These are phyloP conservation scores for Trapa bicornis DNA, from an alignment of 345 rosid genomes.

Conservation along the genomic window DNA sequence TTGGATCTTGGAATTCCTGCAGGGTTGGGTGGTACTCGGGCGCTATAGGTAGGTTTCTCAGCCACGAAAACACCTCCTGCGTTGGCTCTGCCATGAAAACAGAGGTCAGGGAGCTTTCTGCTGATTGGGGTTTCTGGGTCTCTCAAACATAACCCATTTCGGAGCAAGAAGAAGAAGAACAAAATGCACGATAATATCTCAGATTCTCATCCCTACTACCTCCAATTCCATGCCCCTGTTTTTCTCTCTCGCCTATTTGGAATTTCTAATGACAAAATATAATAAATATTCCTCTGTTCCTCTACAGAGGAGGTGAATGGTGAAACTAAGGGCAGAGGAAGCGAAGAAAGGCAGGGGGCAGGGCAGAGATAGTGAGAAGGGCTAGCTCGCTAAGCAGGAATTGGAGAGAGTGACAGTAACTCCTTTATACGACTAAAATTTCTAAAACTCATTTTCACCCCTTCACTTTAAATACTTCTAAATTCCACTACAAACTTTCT, in stretches of 20 bases:
- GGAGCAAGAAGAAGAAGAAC: neutral
- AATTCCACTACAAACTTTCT: too few species aligned
- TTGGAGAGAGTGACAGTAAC: conserved; percentile 11
- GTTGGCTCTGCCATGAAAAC: conserved; percentile 23
- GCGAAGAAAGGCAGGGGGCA: conserved; percentile 6
- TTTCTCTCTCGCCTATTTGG: neutral
- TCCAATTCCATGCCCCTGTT: neutral
- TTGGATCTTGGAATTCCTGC: conserved; percentile 98
- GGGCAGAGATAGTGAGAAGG: too few species aligned
- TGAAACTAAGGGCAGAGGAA: conserved; percentile 24
- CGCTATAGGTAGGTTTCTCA: conserved; percentile 72
- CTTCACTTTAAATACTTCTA: too few species aligned
- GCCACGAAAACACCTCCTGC: conserved; percentile 75
- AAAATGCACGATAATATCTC: neutral
- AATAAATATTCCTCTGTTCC: conserved; percentile 12
- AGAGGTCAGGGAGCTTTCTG: neutral
- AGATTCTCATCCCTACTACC: conserved; percentile 7
- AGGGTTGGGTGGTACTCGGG: conserved; percentile 84
- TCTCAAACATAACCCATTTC: conserved; percentile 7
- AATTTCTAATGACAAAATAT: neutral
- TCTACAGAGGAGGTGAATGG: conserved; percentile 23
- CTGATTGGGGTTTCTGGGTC: conserved; percentile 4
- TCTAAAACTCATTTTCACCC: too few species aligned
- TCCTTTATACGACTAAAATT: too few species aligned
- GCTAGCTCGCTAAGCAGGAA: neutral